phyloP scores from a whole-genome alignment of 805 yeast genomes.

The Barnettozyma siamensis region DNA sequence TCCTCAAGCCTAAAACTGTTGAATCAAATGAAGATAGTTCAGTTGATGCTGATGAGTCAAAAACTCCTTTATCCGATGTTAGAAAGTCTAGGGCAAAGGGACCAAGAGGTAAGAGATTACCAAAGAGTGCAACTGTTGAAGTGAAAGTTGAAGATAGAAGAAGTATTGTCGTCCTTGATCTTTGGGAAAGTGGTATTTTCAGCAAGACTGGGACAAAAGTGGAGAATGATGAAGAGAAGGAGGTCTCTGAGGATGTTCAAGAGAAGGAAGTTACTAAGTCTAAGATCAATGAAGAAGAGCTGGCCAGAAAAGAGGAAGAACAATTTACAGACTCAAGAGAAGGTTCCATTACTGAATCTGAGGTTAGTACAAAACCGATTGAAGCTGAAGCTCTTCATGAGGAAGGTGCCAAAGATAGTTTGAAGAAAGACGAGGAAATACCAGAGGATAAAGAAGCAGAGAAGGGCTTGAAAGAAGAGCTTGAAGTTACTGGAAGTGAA shows the following conservation, averaged over 20 bases:
- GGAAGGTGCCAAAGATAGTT: no score
- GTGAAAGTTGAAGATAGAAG: conserved; percentile 23
- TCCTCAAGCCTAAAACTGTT: not conserved
- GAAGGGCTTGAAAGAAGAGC: no score
- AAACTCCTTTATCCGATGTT: conserved; percentile 26
- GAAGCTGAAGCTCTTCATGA: no score
- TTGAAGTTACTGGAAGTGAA: no score
- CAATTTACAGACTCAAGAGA: no score
- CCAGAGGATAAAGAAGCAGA: no score
- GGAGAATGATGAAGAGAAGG: not conserved
- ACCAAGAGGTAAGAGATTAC: conserved; percentile 68
- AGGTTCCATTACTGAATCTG: no score
- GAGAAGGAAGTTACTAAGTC: no score
- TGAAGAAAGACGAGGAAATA: no score
- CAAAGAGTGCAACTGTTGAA: conserved; percentile 41
- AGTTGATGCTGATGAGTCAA: conserved; percentile 2
- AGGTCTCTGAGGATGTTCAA: not conserved
- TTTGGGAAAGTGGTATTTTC: conserved; percentile 18
- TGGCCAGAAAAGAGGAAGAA: no score
- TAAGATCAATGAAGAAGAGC: no score
- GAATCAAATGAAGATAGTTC: conserved; percentile 3
- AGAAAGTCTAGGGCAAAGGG: conserved; percentile 58
- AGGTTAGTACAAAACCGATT: no score
- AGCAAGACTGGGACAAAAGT: not conserved
- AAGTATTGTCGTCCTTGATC: conserved; percentile 14